These are phyloP conservation scores for Globisporangium solare DNA, from an alignment of 352 stramenopile genomes.

Conservation along the genomic window DNA sequence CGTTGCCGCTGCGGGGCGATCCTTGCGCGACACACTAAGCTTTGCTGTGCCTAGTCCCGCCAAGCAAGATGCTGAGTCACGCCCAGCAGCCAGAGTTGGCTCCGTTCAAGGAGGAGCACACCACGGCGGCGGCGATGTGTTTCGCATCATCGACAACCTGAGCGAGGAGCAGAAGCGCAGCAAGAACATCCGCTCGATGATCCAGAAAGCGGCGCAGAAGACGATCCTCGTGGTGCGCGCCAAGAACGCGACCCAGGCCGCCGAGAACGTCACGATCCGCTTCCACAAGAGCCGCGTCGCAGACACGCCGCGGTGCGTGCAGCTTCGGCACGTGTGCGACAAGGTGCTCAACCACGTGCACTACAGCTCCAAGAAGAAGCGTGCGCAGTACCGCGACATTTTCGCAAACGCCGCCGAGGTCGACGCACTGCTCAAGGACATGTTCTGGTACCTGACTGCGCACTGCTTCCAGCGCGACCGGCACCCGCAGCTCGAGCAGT, in stretches of 20 bases:
- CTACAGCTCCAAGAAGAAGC: conserved; percentile 29
- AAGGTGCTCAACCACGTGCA: conserved; percentile 46
- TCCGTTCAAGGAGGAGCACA: neutral
- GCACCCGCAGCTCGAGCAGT: conserved; percentile 32
- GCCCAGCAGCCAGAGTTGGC: conserved; percentile 9
- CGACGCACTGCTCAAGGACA: conserved; percentile 57
- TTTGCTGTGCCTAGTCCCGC: neutral
- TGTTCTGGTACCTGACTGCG: conserved; percentile 71
- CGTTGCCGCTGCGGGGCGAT: neutral
- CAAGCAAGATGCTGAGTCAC: conserved; percentile 6
- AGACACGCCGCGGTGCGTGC: conserved; percentile 46
- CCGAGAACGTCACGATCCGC: conserved; percentile 58
- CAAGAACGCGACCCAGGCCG: conserved; percentile 64
- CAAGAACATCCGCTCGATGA: conserved; percentile 53
- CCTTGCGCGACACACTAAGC: neutral
- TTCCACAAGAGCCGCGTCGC: conserved; percentile 43
- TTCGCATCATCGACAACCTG: conserved; percentile 46
- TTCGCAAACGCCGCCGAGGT: conserved; percentile 40
- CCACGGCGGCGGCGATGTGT: conserved; percentile 31
- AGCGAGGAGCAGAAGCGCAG: conserved; percentile 42
- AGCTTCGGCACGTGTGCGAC: conserved; percentile 36
- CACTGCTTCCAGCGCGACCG: conserved; percentile 50
- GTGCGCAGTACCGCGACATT: conserved; percentile 34
- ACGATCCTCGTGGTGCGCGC: conserved; percentile 69
- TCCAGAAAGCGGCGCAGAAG: conserved; percentile 65